Percentiles rank a stretch among this genome's conserved stretches.
Evolutionary conservation across 176 grass and related monocot species (phyloP).

Genomic region (Musa beccarii): DNA sequence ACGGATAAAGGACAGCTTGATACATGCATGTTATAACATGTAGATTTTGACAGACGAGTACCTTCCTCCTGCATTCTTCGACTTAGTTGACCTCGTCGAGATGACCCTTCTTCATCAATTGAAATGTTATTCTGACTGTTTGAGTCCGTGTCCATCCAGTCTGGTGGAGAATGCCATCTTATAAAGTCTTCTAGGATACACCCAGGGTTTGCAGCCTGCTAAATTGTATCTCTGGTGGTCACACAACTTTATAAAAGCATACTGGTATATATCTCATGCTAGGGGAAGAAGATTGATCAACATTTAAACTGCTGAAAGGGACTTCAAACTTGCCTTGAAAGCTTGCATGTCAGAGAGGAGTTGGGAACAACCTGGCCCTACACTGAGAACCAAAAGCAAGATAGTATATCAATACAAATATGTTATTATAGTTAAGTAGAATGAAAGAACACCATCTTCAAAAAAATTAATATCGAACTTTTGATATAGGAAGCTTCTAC

Average conservation of each 20-base stretch:
- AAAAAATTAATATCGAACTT: too few species aligned
- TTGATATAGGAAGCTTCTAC: too few species aligned
- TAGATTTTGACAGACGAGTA: slow-evolving; percentile 1
- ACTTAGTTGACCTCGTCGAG: slow-evolving; percentile 70
- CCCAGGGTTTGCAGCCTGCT: slow-evolving; percentile 90
- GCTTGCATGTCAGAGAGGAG: slow-evolving; percentile 98
- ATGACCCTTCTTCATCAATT: slow-evolving; percentile 61
- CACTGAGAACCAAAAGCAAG: slow-evolving; percentile 41
- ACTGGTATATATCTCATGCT: not conserved
- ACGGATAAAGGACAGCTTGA: not conserved
- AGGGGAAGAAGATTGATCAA: not conserved
- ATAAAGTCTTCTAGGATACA: slow-evolving; percentile 93
- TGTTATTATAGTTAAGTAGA: not conserved
- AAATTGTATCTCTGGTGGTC: slow-evolving; percentile 11
- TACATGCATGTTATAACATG: not conserved
- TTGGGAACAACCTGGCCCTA: slow-evolving; percentile 96
- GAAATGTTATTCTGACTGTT: slow-evolving; percentile 31
- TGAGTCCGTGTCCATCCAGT: slow-evolving; percentile 49
- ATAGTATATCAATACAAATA: slow-evolving; percentile 27
- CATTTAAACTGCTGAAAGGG: not conserved
- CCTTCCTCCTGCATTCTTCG: slow-evolving; percentile 94
- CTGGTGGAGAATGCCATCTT: slow-evolving; percentile 97
- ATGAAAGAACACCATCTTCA: not conserved
- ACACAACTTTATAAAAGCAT: not conserved
- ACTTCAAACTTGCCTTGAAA: slow-evolving; percentile 79